A percentile compares a stretch with the other conserved stretches of the same genome.
These are phyloP conservation scores for Hemerocallis citrina DNA, from an alignment of 106 monocot genomes.

Conservation along the genomic window DNA sequence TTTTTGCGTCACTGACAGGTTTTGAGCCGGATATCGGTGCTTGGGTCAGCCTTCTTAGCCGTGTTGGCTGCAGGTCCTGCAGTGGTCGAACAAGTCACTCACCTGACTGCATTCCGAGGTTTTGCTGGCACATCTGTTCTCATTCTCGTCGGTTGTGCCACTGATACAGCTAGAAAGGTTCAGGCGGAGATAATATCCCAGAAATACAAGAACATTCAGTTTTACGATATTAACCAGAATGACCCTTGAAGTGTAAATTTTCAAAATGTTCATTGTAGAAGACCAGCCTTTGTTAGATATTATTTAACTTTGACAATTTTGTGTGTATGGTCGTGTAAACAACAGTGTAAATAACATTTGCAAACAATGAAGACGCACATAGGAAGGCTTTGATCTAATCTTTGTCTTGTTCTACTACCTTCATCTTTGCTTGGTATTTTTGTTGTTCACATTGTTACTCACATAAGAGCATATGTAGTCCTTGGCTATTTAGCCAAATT, in stretches of 20 bases:
- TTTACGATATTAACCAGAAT: conserved; percentile 60
- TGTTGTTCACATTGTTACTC: no score
- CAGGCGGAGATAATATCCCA: conserved; percentile 97
- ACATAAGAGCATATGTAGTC: no score
- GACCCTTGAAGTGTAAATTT: conserved; percentile 15
- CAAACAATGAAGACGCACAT: no score
- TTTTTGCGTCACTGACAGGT: conserved; percentile 62
- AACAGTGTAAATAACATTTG: neutral
- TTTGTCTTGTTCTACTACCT: no score
- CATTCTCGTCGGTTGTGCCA: conserved; percentile 95
- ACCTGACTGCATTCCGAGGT: conserved; percentile 91
- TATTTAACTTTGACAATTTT: neutral
- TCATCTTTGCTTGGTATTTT: no score
- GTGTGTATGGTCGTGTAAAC: neutral
- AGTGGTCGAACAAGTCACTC: conserved; percentile 75
- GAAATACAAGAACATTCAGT: conserved; percentile 97
- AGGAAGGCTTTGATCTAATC: no score
- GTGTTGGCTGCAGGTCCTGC: conserved; percentile 93
- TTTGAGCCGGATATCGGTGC: conserved; percentile 82
- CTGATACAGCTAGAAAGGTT: conserved; percentile 94
- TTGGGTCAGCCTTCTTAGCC: conserved; percentile 92
- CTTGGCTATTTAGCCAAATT: no score
- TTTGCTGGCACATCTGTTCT: conserved; percentile 95
- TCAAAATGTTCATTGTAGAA: no score
- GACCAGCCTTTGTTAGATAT: no score